Conservation (phyloP, 805 yeast genomes). For the Candida silvatica region DNA sequence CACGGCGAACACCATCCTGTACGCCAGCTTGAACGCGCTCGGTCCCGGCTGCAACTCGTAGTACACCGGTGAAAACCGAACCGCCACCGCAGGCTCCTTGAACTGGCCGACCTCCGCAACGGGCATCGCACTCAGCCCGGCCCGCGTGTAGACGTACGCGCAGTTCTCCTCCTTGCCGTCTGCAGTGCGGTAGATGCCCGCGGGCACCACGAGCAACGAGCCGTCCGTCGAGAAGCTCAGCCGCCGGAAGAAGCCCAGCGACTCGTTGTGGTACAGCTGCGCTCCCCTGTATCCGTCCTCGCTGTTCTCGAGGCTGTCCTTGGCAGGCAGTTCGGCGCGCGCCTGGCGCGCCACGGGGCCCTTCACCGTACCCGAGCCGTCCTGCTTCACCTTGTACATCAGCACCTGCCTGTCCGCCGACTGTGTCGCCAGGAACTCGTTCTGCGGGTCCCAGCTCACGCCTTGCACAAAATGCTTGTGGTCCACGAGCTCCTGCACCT, state of each 20-base stretch:
- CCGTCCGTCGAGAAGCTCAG: constrained; percentile 90
- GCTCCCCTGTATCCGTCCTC: constrained; percentile 24
- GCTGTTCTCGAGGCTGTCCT: constrained; percentile 3
- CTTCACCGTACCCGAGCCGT: constrained; percentile 21
- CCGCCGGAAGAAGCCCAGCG: constrained; percentile 83
- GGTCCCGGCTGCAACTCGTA: constrained; percentile 30
- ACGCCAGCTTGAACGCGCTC: constrained; percentile 48
- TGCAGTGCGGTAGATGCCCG: constrained; percentile 48
- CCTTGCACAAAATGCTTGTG: constrained; percentile 94
- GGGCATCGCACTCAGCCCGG: constrained; percentile 61
- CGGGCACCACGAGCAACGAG: constrained; percentile 61
- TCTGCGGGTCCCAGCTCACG: constrained; percentile 88
- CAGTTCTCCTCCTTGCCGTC: constrained; percentile 38
- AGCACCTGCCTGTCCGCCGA: constrained; percentile 82
- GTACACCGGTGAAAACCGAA: constrained; percentile 63
- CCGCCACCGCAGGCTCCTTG: constrained; percentile 76
- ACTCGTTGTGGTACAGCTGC: constrained; percentile 71
- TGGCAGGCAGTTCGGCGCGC: constrained; percentile 48
- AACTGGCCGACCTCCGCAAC: constrained; percentile 73
- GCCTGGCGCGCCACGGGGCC: constrained; percentile 37
- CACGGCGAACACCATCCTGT: constrained; percentile 82
- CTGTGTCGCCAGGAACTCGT: constrained; percentile 74
- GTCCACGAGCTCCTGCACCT: constrained; percentile 52
- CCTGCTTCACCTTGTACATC: constrained; percentile 41
- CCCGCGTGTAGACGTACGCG: constrained; percentile 71